phyloP scores from a whole-genome alignment of 2,329 filamentous ascomycete species.

The Emericellopsis cladophorae region DNA sequence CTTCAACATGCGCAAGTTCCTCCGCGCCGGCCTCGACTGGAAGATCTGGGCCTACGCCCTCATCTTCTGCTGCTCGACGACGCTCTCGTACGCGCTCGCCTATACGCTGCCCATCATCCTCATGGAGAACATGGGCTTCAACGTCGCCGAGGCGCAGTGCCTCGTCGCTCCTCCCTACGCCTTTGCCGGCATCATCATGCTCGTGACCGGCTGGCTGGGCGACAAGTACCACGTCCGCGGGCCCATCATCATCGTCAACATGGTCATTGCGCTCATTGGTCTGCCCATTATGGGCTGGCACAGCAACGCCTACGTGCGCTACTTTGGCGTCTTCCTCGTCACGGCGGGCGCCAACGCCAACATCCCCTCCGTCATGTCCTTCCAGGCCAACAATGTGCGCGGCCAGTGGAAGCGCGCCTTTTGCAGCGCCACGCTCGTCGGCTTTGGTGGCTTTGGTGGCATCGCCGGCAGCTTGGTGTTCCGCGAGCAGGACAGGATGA shows the following conservation, averaged over 20 bases:
- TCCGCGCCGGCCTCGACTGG: constrained; percentile 33
- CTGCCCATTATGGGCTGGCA: constrained; percentile 63
- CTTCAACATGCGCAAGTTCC: constrained; percentile 34
- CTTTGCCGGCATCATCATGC: constrained; percentile 53
- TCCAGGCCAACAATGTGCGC: constrained; percentile 79
- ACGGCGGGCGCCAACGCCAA: constrained; percentile 69
- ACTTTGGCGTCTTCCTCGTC: constrained; percentile 65
- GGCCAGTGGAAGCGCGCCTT: constrained; percentile 84
- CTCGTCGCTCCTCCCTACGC: constrained; percentile 59
- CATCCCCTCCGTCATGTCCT: constrained; percentile 61
- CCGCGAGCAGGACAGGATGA: constrained; percentile 37
- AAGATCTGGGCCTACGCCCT: constrained; percentile 51
- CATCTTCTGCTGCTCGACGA: constrained; percentile 54
- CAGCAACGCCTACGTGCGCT: constrained; percentile 41
- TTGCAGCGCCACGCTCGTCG: constrained; percentile 62
- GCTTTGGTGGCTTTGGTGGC: constrained; percentile 65
- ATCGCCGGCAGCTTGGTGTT: constrained; percentile 68
- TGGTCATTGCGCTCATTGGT: constrained; percentile 53
- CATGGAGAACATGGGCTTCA: constrained; percentile 47
- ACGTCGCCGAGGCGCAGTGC: constrained; percentile 50
- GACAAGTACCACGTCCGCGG: constrained; percentile 57
- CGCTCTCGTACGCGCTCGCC: constrained; percentile 61
- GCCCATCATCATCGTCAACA: constrained; percentile 53
- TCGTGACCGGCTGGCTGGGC: constrained; percentile 44
- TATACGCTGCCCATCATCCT: constrained; percentile 75